phyloP scores from a whole-genome alignment of 2,329 filamentous ascomycete genomes.

The Calonectria multiphialidica region DNA sequence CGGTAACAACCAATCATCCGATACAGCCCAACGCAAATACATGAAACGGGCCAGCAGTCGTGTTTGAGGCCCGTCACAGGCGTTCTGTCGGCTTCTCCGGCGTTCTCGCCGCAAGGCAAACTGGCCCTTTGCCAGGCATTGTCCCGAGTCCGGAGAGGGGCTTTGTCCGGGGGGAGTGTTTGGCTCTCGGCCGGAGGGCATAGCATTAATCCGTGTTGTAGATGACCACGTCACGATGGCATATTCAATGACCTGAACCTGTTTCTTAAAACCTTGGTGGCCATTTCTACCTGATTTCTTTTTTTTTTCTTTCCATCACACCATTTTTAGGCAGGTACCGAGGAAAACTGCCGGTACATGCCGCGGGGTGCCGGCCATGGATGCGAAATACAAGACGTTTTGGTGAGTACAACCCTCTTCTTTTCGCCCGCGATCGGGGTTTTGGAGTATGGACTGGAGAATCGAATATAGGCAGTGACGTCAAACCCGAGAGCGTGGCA shows the following conservation, averaged over 20 bases:
- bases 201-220: not conserved
- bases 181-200: not conserved
- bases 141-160: not conserved
- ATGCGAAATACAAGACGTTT: not conserved
- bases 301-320: not conserved
- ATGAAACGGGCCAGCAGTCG: not conserved
- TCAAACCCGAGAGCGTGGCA: not conserved
- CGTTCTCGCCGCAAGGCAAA: not conserved
- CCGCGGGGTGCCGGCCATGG: not conserved
- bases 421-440: not conserved
- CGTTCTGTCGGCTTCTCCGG: not conserved
- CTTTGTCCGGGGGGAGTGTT: not conserved
- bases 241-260: constrained; percentile 1
- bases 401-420: not conserved
- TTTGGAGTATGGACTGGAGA: not conserved
- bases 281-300: not conserved
- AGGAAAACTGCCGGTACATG: not conserved
- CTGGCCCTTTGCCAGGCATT: not conserved
- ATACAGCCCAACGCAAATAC: not conserved
- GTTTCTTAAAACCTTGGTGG: constrained; percentile 9
- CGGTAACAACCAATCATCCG: not conserved
- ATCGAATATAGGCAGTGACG: constrained; percentile 4
- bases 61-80: not conserved
- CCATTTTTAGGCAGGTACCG: not conserved
- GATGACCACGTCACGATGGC: not conserved